Conservation (phyloP, 495 filamentous ascomycete species). For the Podospora fimiseda region DNA sequence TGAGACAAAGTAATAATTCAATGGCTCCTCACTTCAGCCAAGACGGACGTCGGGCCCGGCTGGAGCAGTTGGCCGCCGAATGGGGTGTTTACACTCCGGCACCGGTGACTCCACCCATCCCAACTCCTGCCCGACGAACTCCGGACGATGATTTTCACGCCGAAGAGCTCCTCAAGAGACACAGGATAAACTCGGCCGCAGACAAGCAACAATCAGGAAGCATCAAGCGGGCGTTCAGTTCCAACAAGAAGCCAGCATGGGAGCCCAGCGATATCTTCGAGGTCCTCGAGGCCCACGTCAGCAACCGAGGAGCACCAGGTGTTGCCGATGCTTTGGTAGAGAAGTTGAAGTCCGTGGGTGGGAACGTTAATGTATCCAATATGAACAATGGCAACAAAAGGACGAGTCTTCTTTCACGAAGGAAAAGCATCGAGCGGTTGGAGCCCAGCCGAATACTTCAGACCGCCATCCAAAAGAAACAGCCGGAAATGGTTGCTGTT, state of each 20-base stretch:
- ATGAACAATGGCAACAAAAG: conserved; percentile 37
- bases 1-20: background rate
- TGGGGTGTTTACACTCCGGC: conserved; percentile 27
- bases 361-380: conserved; percentile 34
- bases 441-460: conserved; percentile 39
- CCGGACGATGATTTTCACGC: conserved; percentile 36
- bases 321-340: conserved; percentile 43
- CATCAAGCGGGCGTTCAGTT: conserved; percentile 39
- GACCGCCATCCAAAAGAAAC: conserved; percentile 39
- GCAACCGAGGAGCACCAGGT: conserved; percentile 35
- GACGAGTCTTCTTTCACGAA: conserved; percentile 34
- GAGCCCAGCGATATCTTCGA: conserved; percentile 43
- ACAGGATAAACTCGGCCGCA: conserved; percentile 24
- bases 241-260: conserved; percentile 40
- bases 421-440: conserved; percentile 37
- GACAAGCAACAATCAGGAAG: conserved; percentile 26
- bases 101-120: conserved; percentile 19
- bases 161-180: conserved; percentile 41
- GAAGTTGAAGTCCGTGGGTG: conserved; percentile 36
- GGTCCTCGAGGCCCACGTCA: conserved; percentile 36
- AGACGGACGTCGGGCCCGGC: conserved; percentile 29
- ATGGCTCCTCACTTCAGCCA: conserved; percentile 18
- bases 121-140: conserved; percentile 23
- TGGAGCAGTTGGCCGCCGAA: conserved; percentile 32
- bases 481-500: conserved; percentile 43